These are phyloP conservation scores for Salix suchowensis DNA, from an alignment of 345 rosid species.

Conservation along the genomic window DNA sequence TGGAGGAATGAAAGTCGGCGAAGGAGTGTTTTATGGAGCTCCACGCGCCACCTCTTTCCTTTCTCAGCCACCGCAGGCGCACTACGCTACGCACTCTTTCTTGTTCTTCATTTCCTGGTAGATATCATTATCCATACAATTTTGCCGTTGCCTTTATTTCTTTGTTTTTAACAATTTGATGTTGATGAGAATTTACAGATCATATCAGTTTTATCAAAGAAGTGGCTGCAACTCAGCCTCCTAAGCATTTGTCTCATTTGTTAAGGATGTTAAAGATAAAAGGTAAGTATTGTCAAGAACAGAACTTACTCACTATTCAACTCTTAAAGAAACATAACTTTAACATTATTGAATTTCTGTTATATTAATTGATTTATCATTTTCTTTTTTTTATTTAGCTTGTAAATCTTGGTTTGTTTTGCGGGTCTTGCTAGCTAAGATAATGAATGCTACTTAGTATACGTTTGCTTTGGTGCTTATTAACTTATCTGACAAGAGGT, in stretches of 20 bases:
- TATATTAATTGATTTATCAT: background rate
- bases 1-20: constrained; percentile 27
- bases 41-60: constrained; percentile 36
- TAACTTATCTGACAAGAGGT: background rate
- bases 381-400: background rate
- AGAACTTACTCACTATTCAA: background rate
- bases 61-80: constrained; percentile 24
- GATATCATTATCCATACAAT: background rate
- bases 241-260: constrained; percentile 53
- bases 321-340: background rate
- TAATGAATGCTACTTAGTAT: background rate
- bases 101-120: constrained; percentile 40
- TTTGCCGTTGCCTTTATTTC: no score
- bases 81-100: constrained; percentile 22
- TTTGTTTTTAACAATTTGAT: background rate
- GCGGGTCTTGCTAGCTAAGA: background rate
- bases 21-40: constrained; percentile 33
- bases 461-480: background rate
- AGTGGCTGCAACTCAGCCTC: constrained; percentile 61
- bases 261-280: constrained; percentile 49
- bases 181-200: constrained; percentile 15
- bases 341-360: background rate
- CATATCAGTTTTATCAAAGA: constrained; percentile 56
- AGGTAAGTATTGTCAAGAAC: constrained; percentile 34
- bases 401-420: background rate